Evolutionary conservation across 331 rosid species (phyloP), one percentile per base, ranked within the genome.

Genomic region (Pyrus hybrid): DNA sequence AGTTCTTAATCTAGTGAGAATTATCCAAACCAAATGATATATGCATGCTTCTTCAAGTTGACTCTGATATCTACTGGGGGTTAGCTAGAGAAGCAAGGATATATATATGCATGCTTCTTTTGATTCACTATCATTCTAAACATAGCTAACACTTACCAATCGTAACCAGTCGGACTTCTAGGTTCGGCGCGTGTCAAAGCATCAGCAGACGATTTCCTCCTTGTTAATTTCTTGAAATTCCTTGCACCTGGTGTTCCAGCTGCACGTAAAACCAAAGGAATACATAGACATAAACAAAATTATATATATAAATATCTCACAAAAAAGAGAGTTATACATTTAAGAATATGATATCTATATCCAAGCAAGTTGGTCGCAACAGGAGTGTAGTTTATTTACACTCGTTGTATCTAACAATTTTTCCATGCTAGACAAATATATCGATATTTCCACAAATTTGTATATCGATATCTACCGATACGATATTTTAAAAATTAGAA

Each of bases 161-260:
- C 87, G 29, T 71, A 76, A 87, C 83, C 80, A 43, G 85, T 75
- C 81, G 76, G 89, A 86, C 85, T 87, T 86, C 80, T 74, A 69
- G 76, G 65, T 7, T 82, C 80, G 45, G 83, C 65, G 77, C 79
- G 78, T 12, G 63, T 85, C 14, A 32, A 18, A 25, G 80, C 72
- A 22, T 14, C 85, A 21, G 70, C 25, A 0, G 83, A 61, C 51
- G 82, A 53, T 81, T 87, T 90, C 68, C 88, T 83, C 84, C 90
- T 90, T 22, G 87, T 77, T 37, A 87, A 82, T 73, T 83, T 88
- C 86, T 78, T 87, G 74, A 83, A 71, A 70, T 82, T 83, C 45
- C 80, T 81, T 0, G 82, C 25, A 18, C 47, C 78, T 12, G 93
- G 93, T 9, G 93, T 74, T 77, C 80, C 91, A 49, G 92, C 97